Evolutionary conservation across 768 basidiomycete species (phyloP), one percentile per base, ranked within the genome.

Genomic region (Crepidotus variabilis): DNA sequence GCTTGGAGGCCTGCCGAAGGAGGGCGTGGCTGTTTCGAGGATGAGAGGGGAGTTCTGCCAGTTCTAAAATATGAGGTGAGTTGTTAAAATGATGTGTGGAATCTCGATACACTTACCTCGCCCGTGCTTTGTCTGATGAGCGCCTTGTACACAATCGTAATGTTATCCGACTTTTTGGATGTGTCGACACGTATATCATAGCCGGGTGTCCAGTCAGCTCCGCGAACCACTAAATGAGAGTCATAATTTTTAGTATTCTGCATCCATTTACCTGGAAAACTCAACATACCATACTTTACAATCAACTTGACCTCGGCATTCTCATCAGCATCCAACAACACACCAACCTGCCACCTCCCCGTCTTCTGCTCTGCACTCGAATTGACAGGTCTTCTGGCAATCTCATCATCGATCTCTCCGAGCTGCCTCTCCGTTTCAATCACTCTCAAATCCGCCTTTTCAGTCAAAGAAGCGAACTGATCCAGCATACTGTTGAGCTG

Each of bases 271-370:
- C 5, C 5, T 4, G 8, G 28, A 28, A 28, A 8, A 28, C 28
- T 3, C 28, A 28, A 28, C 69, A 45, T 23, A 71, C 75, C 71
- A 50, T 77, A 75, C 14, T 65, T 67, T 20, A 75, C 46, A 2
- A 58, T 57, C n/a, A 75, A 63, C 45, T 72, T 65, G 0, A 74
- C 67, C 36, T 71, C 65, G 9, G 69, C 69, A 23, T 62, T 68
- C 10, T 20, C 43, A 33, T 70, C 62, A 6, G 70, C 70, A 54
- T 73, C 72, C 2, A 77, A 46, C 1, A 68, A 61, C 39, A 76
- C 65, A 2, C 61, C 53, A 1, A 61, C 70, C 28, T 65, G 62
- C 33, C 60, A 60, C 49, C 16, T 13, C 18, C 28, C 48, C 52
- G 13, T 51, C 2, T 32, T 50, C 7, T 11, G 36, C 14, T 55